Conservation (phyloP, 805 yeast species). For the Pichia cephalocereana region DNA sequence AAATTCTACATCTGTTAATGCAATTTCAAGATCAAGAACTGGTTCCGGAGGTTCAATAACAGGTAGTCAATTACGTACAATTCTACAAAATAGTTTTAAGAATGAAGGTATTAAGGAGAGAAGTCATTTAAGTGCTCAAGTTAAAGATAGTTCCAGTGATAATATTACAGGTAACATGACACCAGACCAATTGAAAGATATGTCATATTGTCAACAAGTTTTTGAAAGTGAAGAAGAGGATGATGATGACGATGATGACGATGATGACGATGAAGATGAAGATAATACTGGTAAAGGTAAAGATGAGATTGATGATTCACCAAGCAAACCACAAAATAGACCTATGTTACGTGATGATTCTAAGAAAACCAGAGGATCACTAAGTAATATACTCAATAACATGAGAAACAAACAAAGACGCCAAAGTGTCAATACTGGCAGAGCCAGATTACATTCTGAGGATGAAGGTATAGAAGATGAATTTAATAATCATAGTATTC, state of each 20-base stretch:
- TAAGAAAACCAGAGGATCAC: background rate
- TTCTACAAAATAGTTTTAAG: constrained; percentile 3
- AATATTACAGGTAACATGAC: constrained; percentile 14
- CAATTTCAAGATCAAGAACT: constrained; percentile 3
- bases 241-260: constrained; percentile 10
- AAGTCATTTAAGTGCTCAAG: constrained; percentile 1
- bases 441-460: background rate
- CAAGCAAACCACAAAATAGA: background rate
- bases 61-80: constrained; percentile 2
- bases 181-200: constrained; percentile 17
- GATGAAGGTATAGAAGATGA: constrained; percentile 17
- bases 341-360: background rate
- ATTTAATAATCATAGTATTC: constrained; percentile 33
- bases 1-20: background rate
- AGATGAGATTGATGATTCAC: background rate
- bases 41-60: constrained; percentile 7
- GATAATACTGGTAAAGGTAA: background rate
- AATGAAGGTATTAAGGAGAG: background rate
- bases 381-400: background rate
- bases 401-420: constrained; percentile 4
- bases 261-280: background rate
- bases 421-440: background rate
- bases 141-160: background rate
- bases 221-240: constrained; percentile 27
- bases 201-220: constrained; percentile 25